Base-by-base conservation (phyloP, 2,329 filamentous ascomycete genomes). In the Capronia americana region DNA sequence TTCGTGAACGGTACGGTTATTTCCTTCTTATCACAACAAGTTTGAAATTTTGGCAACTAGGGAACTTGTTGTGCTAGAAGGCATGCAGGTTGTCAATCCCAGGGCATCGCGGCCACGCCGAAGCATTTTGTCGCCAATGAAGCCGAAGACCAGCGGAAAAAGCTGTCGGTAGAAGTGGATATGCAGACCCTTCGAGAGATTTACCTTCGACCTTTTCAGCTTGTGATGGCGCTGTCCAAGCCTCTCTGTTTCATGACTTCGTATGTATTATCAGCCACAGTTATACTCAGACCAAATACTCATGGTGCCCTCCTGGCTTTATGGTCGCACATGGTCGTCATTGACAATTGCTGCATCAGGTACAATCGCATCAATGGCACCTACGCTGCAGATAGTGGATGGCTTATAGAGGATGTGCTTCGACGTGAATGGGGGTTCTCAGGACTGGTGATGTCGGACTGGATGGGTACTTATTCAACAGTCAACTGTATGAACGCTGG, bases 391-490 rank as follows among this genome's bases (percentile, higher is more conserved):
- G 41, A n/a, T 8, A 44, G n/a, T 44, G 4, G 41, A n/a, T 44
- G 12, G 12, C 41, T 44, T 12, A 12, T 44, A 14, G 41, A 44
- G 12, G n/a, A 12, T 12, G 41, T 44, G 12, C 41, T 44, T 12
- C 41, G 41, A n/a, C 41, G n/a, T 12, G 12, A 44, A 51, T 51
- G 48, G 48, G 48, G 48, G 11, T 51, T 11, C 11, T 75, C 80
- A 62, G 78, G 79, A 1, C 66, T 81, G 28, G 71, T 81, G 20
- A 80, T 81, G 77, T 81, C 79, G 1, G 48, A 81, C 69, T 81
- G 78, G 79, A 79, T 78, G 60, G 80, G 79, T 26, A 79, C 77
- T 10, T 80, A 81, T 65, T 79, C 75, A 48, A 79, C 78, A 4
- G 77, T 77, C 2, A 78, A 79, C 51, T 76, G 78, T 7, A 75